Percentiles rank a stretch among this genome's conserved stretches.
These are phyloP conservation scores for Xylariales sp. DNA, from an alignment of 2,329 filamentous ascomycete genomes.

Conservation along the genomic window DNA sequence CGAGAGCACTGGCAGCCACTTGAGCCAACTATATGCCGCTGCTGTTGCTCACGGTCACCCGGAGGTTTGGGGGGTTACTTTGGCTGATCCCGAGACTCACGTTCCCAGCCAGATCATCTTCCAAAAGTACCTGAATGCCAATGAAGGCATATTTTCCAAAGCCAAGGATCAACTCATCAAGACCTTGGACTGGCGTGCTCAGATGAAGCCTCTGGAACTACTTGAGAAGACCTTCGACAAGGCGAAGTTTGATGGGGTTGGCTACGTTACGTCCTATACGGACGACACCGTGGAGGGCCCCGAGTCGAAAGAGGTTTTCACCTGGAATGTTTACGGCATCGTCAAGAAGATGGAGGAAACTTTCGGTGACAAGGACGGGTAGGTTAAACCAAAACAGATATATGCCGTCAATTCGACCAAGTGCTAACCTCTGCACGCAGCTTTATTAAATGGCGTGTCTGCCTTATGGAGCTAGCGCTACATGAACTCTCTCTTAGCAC, in stretches of 20 bases:
- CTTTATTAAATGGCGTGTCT: constrained; percentile 86
- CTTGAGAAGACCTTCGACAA: constrained; percentile 61
- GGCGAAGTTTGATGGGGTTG: constrained; percentile 71
- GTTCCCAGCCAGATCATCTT: constrained; percentile 79
- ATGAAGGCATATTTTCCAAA: constrained; percentile 68
- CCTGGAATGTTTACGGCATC: constrained; percentile 90
- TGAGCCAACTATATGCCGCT: constrained; percentile 14
- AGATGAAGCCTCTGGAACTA: constrained; percentile 65
- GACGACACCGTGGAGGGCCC: constrained; percentile 21
- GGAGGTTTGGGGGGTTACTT: constrained; percentile 84
- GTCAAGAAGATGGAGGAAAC: constrained; percentile 77
- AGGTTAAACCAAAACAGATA: constrained; percentile 28
- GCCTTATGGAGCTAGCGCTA: constrained; percentile 83
- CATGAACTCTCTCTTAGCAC: constrained; percentile 66
- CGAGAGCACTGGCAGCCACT: background rate
- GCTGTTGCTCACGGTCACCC: constrained; percentile 42
- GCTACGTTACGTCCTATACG: constrained; percentile 71
- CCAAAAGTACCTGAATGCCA: constrained; percentile 92
- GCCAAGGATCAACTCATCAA: constrained; percentile 74
- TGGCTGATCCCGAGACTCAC: constrained; percentile 49
- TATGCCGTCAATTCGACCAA: background rate
- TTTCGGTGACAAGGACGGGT: constrained; percentile 80
- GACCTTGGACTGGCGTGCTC: constrained; percentile 79
- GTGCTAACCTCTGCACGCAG: constrained; percentile 35
- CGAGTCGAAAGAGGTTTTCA: constrained; percentile 61